Percentiles rank a stretch among this genome's conserved stretches.
Conservation (phyloP, 2,329 filamentous ascomycete species). For the Verticillium zaregamsianum region DNA sequence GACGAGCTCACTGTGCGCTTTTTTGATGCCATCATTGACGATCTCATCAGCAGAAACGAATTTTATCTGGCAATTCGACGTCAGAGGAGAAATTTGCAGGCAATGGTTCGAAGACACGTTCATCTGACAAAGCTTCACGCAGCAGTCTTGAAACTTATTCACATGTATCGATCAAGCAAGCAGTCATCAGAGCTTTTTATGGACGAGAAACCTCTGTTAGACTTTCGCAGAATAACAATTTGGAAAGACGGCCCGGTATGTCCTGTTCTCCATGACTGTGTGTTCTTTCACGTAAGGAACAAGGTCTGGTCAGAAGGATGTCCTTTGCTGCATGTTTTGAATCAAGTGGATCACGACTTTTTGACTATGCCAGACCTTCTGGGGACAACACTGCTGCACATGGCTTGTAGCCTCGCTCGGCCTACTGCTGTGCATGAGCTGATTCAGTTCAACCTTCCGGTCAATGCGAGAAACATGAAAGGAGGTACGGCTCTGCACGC, state of each 20-base stretch:
- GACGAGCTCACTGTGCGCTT: no score
- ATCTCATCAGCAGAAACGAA: no score
- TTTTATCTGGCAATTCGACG: no score
- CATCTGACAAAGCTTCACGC: no score
- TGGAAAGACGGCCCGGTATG: no score
- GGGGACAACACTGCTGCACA: neutral
- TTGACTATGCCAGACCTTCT: neutral
- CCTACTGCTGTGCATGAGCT: neutral
- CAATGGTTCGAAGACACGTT: no score
- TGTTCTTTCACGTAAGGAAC: neutral
- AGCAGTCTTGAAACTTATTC: no score
- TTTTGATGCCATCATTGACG: no score
- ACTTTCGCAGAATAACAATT: neutral
- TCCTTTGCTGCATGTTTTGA: no score
- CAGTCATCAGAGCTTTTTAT: neutral
- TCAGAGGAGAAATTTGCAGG: no score
- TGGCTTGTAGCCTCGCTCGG: neutral
- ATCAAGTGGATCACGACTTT: neutral
- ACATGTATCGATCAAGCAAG: no score
- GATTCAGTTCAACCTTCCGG: neutral
- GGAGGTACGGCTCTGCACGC: neutral
- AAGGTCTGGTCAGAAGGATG: no score
- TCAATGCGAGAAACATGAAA: neutral
- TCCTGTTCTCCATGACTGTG: neutral
- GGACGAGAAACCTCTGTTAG: neutral